Evolutionary conservation across 305 asterid species (phyloP).

Genomic region (Striga hermonthica): DNA sequence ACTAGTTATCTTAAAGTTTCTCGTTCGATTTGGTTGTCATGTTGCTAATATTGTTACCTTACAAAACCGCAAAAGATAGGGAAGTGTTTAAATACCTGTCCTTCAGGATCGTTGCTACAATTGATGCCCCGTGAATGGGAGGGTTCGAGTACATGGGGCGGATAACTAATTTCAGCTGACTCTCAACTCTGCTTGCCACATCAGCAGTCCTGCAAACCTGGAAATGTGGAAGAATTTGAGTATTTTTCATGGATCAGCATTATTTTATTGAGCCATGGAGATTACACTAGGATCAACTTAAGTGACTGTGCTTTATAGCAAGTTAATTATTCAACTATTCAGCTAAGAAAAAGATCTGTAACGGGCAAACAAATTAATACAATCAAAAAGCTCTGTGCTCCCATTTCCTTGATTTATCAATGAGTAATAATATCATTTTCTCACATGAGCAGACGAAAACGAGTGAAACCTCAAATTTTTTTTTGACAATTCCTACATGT

Average conservation of each 20-base stretch:
- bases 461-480: not conserved
- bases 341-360: not conserved
- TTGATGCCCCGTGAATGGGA: conserved; percentile 95
- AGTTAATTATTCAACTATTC: not conserved
- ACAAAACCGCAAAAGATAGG: conserved; percentile 16
- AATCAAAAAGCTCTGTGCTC: not conserved
- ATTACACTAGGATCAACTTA: not conserved
- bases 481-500: not conserved
- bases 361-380: not conserved
- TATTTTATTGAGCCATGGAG: conserved; percentile 1
- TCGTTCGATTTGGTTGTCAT: not conserved
- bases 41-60: not conserved
- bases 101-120: conserved; percentile 86
- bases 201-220: conserved; percentile 83
- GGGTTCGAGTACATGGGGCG: conserved; percentile 99
- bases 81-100: conserved; percentile 56
- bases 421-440: not conserved
- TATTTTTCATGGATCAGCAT: conserved; percentile 1
- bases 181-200: conserved; percentile 93
- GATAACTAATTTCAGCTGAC: conserved; percentile 90
- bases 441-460: not conserved
- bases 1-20: not conserved
- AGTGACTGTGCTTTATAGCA: not conserved
- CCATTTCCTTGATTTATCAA: not conserved
- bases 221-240: conserved; percentile 22